These are phyloP conservation scores for Allantophomopsis lycopodina DNA, from an alignment of 2,329 filamentous ascomycete species.

Conservation along the genomic window DNA sequence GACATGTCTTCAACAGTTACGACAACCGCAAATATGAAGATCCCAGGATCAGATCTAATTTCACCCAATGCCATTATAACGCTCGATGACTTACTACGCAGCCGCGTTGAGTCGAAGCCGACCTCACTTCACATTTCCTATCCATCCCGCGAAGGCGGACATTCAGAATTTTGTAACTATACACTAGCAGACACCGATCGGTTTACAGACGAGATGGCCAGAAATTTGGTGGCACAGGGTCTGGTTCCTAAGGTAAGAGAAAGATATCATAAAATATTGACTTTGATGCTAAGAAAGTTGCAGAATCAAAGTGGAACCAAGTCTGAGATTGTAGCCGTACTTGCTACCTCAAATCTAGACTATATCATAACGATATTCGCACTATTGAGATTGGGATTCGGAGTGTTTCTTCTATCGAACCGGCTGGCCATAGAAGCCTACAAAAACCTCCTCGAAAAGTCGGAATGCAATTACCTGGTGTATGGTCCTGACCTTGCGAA, in stretches of 20 bases:
- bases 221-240: slow-evolving; percentile 8
- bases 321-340: slow-evolving; percentile 6
- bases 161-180: slow-evolving; percentile 13
- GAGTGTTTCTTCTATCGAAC: slow-evolving; percentile 37
- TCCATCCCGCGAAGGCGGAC: too few relatives aligned
- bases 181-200: slow-evolving; percentile 15
- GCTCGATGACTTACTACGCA: too few relatives aligned
- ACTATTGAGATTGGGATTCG: slow-evolving; percentile 35
- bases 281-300: not conserved
- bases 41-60: too few relatives aligned
- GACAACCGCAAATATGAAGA: too few relatives aligned
- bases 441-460: slow-evolving; percentile 28
- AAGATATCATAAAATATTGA: not conserved
- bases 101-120: too few relatives aligned
- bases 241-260: slow-evolving; percentile 7
- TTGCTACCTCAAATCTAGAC: slow-evolving; percentile 25
- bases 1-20: too few relatives aligned
- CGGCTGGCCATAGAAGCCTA: slow-evolving; percentile 36
- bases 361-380: slow-evolving; percentile 37
- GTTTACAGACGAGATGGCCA: slow-evolving; percentile 14
- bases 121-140: too few relatives aligned
- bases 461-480: slow-evolving; percentile 11
- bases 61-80: too few relatives aligned
- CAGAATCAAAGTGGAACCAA: not conserved
- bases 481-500: slow-evolving; percentile 5